phyloP scores from a whole-genome alignment of 192 early-diverging fungal species.

The Linnemannia hyalina region DNA sequence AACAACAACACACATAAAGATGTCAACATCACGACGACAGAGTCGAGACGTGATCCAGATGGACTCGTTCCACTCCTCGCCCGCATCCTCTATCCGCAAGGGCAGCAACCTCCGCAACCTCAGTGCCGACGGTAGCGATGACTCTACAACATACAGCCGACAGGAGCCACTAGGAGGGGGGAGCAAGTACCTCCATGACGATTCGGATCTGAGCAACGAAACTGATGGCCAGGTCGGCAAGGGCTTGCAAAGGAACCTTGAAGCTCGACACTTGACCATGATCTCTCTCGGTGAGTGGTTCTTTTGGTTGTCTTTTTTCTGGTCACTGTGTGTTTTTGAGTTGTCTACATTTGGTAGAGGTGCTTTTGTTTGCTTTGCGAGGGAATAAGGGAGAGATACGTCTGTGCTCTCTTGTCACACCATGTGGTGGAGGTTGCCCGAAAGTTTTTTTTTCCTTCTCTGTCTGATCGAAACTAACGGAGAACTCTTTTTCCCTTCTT shows the following conservation, averaged over 20 bases:
- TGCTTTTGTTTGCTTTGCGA: background rate
- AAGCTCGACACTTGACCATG: slow-evolving; percentile 76
- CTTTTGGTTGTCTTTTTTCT: slow-evolving; percentile 53
- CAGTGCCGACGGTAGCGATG: background rate
- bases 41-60: slow-evolving; percentile 16
- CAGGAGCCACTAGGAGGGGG: background rate
- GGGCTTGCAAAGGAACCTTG: slow-evolving; percentile 69
- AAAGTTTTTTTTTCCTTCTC: background rate
- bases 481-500: background rate
- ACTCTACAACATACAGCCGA: background rate
- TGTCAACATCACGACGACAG: slow-evolving; percentile 1
- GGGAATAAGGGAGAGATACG: background rate
- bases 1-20: background rate
- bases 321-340: slow-evolving; percentile 21
- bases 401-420: background rate
- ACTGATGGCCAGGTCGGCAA: slow-evolving; percentile 23
- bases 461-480: background rate
- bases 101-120: background rate
- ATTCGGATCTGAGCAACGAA: slow-evolving; percentile 36
- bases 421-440: background rate
- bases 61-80: background rate
- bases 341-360: background rate
- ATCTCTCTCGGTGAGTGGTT: slow-evolving; percentile 73
- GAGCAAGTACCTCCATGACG: slow-evolving; percentile 24
- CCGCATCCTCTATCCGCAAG: background rate